These are phyloP conservation scores for Anthracocystis walkeri DNA, from an alignment of 1,284 basidiomycete species.

Conservation along the genomic window DNA sequence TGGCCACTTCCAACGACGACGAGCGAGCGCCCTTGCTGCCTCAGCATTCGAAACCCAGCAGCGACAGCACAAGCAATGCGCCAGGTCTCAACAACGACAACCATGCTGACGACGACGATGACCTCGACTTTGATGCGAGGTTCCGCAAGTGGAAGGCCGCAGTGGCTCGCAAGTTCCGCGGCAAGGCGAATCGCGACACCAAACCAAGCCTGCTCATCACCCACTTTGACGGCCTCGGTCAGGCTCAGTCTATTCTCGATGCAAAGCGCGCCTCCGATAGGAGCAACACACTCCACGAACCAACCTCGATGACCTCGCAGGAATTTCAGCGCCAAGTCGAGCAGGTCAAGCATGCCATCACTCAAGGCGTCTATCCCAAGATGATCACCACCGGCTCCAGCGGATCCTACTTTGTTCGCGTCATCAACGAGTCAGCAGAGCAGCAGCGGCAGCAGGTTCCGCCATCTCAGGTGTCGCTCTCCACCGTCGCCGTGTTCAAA, in stretches of 20 bases:
- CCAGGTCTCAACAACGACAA: constrained; percentile 5
- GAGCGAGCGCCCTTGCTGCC: constrained; percentile 39
- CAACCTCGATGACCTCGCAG: constrained; percentile 32
- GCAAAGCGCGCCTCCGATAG: constrained; percentile 3
- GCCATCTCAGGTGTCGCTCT: background rate
- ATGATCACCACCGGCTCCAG: constrained; percentile 67
- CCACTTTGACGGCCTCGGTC: constrained; percentile 39
- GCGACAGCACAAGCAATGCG: background rate
- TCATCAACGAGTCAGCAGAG: constrained; percentile 10
- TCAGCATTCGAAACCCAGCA: constrained; percentile 6
- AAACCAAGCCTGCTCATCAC: constrained; percentile 36
- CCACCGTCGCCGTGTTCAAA: constrained; percentile 66
- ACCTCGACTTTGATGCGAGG: constrained; percentile 57
- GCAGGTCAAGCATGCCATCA: constrained; percentile 58
- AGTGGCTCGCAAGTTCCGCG: constrained; percentile 50
- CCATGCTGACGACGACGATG: constrained; percentile 21
- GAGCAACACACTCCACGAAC: constrained; percentile 17
- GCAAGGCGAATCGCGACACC: constrained; percentile 18
- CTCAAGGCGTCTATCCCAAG: constrained; percentile 59
- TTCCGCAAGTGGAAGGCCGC: constrained; percentile 56
- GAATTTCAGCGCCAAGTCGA: constrained; percentile 50
- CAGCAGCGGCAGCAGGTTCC: background rate
- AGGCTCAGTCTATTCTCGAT: constrained; percentile 20
- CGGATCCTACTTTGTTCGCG: constrained; percentile 66
- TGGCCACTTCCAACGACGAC: constrained; percentile 15